Evolutionary conservation across 768 basidiomycete species (phyloP), one percentile per base, ranked within the genome.

Genomic region (Cyclocybe aegerita): DNA sequence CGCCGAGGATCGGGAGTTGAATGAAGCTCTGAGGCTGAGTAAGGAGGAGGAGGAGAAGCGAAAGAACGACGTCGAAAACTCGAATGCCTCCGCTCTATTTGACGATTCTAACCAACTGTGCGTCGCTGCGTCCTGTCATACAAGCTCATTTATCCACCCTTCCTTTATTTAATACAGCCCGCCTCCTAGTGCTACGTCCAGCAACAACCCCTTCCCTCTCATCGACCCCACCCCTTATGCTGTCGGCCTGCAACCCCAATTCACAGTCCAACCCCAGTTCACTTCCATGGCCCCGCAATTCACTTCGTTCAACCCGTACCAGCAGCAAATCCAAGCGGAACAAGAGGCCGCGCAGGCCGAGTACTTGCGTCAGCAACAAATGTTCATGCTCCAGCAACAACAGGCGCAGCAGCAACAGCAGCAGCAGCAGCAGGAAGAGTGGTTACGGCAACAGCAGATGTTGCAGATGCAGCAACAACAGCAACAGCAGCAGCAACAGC

Each of bases 221-320:
- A 71, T 76, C 53, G 78, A 93, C 62, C 76, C 84, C 40, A 81
- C 82, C 23, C 73, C 81, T 12, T 82, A 80, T 52, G 71, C 80
- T 15, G 73, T 75, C 30, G 81, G 81, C 8, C 69, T 85, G 23
- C 82, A 83, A 52, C 80, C 75, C 4, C 77, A 79, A 56, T 74
- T 63, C 49, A 78, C 76, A 4, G 57, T 92, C 29, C 90, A 91
- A 62, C 87, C 90, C 1, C 93, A 93, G 59, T 85, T 78, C 62
- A 89, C 88, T 1, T 71, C 78, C 9, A 60, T 93, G 39, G 88
- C 88, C 57, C 89, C 90, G 0, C 93, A 95, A 60, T 91, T 89
- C 66, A 93, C 91, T 7, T 85, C 90, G 0, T 98, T 93, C 78
- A 98, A 98, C 67, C 91, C 91, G 0, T 93, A 92, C 56, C 90